Evolutionary conservation across 2,329 filamentous ascomycete genomes (phyloP).

Genomic region (Alternaria angustiovoidea): DNA sequence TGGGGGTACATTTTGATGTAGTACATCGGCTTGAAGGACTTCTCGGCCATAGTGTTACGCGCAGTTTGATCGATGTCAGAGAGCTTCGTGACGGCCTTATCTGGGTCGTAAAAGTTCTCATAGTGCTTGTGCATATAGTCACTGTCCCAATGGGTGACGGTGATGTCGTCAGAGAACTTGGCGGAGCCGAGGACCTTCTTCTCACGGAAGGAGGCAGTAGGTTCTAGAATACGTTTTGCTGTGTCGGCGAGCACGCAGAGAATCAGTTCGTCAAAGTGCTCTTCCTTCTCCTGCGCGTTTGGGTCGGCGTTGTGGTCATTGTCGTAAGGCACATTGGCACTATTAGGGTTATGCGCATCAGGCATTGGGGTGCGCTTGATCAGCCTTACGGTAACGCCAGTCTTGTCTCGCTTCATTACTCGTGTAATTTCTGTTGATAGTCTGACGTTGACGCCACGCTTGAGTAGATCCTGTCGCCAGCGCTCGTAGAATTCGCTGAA

Average conservation of each 20-base stretch:
- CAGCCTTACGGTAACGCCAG: slow-evolving; percentile 60
- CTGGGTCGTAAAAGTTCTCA: slow-evolving; percentile 65
- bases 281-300: slow-evolving; percentile 54
- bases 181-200: slow-evolving; percentile 74
- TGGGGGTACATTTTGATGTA: slow-evolving; percentile 67
- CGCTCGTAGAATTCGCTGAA: slow-evolving; percentile 67
- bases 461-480: slow-evolving; percentile 63
- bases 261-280: slow-evolving; percentile 71
- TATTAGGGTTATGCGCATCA: slow-evolving; percentile 57
- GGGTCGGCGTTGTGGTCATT: slow-evolving; percentile 51
- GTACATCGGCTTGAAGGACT: slow-evolving; percentile 70
- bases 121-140: slow-evolving; percentile 74
- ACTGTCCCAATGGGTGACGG: slow-evolving; percentile 71
- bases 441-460: slow-evolving; percentile 65
- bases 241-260: slow-evolving; percentile 68
- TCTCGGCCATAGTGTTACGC: slow-evolving; percentile 56
- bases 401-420: slow-evolving; percentile 61
- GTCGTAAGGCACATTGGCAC: slow-evolving; percentile 52
- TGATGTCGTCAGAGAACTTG: slow-evolving; percentile 74
- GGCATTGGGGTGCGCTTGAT: slow-evolving; percentile 54
- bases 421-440: slow-evolving; percentile 64
- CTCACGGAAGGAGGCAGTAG: slow-evolving; percentile 68
- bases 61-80: slow-evolving; percentile 53
- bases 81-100: slow-evolving; percentile 55
- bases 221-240: slow-evolving; percentile 66